Percentiles rank a stretch among this genome's conserved stretches.
These are phyloP conservation scores for Ilex aquifolium DNA, from an alignment of 257 asterid genomes.

Conservation along the genomic window DNA sequence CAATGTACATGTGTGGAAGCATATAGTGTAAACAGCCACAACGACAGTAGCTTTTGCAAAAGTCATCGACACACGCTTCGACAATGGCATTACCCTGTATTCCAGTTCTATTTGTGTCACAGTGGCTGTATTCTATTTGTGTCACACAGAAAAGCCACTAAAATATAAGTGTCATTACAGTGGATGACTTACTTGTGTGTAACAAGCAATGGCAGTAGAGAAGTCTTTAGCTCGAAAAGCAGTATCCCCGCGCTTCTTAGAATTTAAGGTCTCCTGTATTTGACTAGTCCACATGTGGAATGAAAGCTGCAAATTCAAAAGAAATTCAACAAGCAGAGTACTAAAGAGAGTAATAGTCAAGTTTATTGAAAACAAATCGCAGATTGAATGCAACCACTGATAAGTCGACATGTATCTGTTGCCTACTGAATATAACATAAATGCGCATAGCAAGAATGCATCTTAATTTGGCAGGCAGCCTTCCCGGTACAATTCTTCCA, in stretches of 20 bases:
- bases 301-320: slow-evolving; percentile 33
- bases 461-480: no score
- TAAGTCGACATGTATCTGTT: no score
- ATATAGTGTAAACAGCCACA: no score
- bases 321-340: not conserved
- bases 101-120: not conserved
- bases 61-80: no score
- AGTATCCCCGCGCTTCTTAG: slow-evolving; percentile 39
- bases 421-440: no score
- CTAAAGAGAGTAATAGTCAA: no score
- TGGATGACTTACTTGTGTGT: slow-evolving; percentile 30
- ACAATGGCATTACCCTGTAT: not conserved
- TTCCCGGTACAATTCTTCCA: no score
- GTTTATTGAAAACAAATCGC: no score
- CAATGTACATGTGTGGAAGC: no score
- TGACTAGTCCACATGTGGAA: slow-evolving; percentile 44
- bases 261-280: slow-evolving; percentile 36
- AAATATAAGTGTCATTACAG: not conserved
- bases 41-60: no score
- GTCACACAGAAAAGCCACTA: not conserved
- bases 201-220: slow-evolving; percentile 30
- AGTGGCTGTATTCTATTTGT: not conserved
- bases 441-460: no score
- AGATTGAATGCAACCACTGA: no score
- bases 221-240: slow-evolving; percentile 41